Evolutionary conservation across 495 filamentous ascomycete genomes (phyloP), one percentile per base, ranked within the genome.

Genomic region (Diplogelasinospora grovesii): DNA sequence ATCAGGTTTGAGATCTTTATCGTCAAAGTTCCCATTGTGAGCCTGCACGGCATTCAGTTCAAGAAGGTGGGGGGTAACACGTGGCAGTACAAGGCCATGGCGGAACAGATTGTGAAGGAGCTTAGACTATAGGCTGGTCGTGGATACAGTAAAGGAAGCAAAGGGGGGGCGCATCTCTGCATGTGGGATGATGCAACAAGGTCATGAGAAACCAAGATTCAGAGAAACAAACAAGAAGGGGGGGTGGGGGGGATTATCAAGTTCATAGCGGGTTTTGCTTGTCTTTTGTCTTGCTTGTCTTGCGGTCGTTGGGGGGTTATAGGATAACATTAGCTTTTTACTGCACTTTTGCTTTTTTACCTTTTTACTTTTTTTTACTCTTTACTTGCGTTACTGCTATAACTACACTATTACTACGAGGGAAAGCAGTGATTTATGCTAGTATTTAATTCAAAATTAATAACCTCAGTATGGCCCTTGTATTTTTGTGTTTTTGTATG

Each of bases 41-140:
- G 82, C 15, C 63, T 99, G 45, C 89, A 97, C 53, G 92, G 92
- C 28, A 86, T 99, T 35, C 92, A 99, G 61, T 99, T 99, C 70
- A 99, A 99, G 73, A 87, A 90, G 61, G 81, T 97, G 31, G 79
- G 86, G 21, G 94, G 92, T 5, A 86, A 89, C 26, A 95, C 92
- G 46, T 96, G 89, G 89, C 89, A 95, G 63, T 99, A 96, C 58
- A 94, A 95, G 67, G 85, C 87, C 46, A 88, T 97, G 86, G 92
- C 92, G 29, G 87, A 93, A 61, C 86, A 85, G 56, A 97, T 99
- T 58, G 68, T 99, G 48, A 76, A 83, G 53, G 89, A 90, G 52
- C 60, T 99, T 56, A 77, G 85, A 57, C 74, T 98, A 45, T 96
- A 64, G 31, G 26, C 9, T 30, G 22, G 39, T 19, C 8, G 19